These are phyloP conservation scores for Suillus paluster DNA, from an alignment of 768 basidiomycete genomes.

Conservation along the genomic window DNA sequence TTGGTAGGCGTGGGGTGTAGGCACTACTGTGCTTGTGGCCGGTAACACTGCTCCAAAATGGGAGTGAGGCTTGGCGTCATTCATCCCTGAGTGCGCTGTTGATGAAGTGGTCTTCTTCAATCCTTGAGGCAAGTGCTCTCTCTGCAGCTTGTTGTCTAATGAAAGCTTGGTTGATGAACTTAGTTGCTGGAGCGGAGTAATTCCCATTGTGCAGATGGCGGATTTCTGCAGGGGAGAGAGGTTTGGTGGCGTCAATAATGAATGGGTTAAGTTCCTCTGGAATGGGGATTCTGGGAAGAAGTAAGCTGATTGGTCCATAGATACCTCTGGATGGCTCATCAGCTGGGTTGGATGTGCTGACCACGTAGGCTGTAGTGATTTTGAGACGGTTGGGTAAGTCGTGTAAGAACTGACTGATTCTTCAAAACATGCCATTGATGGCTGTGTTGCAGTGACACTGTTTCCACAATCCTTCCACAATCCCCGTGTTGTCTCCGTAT, in stretches of 20 bases:
- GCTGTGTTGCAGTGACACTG: conserved; percentile 30
- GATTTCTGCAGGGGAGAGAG: neutral
- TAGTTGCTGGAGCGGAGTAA: neutral
- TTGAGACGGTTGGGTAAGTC: no score
- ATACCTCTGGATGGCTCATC: conserved; percentile 10
- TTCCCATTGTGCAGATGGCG: neutral
- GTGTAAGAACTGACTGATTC: conserved; percentile 18
- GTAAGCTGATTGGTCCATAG: neutral
- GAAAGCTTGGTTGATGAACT: neutral
- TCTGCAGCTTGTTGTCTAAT: neutral
- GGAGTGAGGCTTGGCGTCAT: no score
- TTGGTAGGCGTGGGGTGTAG: no score
- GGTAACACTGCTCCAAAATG: no score
- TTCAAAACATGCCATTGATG: conserved; percentile 33
- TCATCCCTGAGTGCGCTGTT: no score
- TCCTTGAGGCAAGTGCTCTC: neutral
- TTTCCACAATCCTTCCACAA: conserved; percentile 45
- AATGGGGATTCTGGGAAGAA: neutral
- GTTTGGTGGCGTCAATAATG: neutral
- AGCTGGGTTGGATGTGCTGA: conserved; percentile 21
- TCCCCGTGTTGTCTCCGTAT: conserved; percentile 36
- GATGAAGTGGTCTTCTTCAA: no score
- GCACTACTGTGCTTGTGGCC: no score
- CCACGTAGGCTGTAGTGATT: conserved; percentile 17
- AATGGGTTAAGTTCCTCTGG: neutral